Evolutionary conservation across 768 basidiomycete genomes (phyloP).

Genomic region (Cyclocybe cylindracea): DNA sequence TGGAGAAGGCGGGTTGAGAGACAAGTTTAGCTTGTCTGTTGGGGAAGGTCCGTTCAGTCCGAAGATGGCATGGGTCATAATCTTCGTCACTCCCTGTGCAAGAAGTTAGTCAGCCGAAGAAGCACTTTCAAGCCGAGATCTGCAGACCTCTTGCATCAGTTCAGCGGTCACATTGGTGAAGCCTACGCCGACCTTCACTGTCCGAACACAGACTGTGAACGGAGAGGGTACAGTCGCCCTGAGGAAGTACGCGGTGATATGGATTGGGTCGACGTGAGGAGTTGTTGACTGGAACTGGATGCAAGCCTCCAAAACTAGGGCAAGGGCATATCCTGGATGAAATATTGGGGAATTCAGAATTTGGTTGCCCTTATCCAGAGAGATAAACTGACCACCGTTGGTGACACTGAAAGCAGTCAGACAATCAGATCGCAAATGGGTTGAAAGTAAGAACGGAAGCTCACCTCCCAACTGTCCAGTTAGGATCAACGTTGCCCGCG

Average conservation of each 20-base stretch:
- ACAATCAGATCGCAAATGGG: neutral
- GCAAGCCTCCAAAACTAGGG: conserved; percentile 54
- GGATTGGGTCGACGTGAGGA: conserved; percentile 54
- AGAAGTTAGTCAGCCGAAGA: neutral
- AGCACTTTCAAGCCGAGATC: neutral
- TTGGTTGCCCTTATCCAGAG: neutral
- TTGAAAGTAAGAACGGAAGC: conserved; percentile 15
- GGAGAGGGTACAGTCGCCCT: conserved; percentile 38
- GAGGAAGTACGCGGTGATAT: conserved; percentile 62
- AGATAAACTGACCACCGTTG: conserved; percentile 45
- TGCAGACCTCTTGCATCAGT: conserved; percentile 54
- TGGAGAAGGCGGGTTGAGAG: conserved; percentile 50
- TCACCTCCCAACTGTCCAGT: conserved; percentile 48
- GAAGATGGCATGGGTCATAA: conserved; percentile 59
- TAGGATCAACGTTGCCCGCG: conserved; percentile 41
- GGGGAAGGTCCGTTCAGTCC: conserved; percentile 40
- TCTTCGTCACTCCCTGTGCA: conserved; percentile 42
- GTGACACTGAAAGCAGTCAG: conserved; percentile 38
- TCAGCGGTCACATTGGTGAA: conserved; percentile 63
- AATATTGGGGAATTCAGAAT: neutral
- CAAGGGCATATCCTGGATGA: conserved; percentile 57
- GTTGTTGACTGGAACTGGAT: conserved; percentile 49
- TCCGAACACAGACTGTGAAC: conserved; percentile 50
- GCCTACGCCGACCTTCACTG: conserved; percentile 48
- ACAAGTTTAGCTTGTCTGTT: conserved; percentile 24